Evolutionary conservation across 257 asterid species (phyloP).

Genomic region (Craterostigma plantagineum): DNA sequence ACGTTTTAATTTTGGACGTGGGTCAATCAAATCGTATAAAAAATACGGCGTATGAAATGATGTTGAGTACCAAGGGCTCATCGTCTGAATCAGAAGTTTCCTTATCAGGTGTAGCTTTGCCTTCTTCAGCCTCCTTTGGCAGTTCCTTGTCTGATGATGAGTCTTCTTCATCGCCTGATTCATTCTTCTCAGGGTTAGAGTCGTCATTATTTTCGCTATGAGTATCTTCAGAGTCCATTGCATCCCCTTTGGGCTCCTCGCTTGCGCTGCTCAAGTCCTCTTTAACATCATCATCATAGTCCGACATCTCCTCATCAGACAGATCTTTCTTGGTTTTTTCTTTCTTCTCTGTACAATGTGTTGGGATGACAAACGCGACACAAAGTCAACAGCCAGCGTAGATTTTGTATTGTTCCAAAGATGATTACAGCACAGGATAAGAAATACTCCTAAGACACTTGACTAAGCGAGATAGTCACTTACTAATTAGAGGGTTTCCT

Average conservation of each 20-base stretch:
- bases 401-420: constrained; percentile 1
- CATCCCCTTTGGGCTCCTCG: constrained; percentile 29
- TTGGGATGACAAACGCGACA: constrained; percentile 1
- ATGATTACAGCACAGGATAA: no score
- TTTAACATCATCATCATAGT: constrained; percentile 25
- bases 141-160: constrained; percentile 40
- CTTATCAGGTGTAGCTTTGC: constrained; percentile 16
- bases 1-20: no score
- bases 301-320: constrained; percentile 24
- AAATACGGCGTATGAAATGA: no score
- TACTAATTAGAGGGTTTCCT: constrained; percentile 12
- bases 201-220: constrained; percentile 19
- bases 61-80: constrained; percentile 59
- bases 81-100: constrained; percentile 33
- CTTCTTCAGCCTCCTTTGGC: constrained; percentile 23
- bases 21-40: no score
- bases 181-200: constrained; percentile 18
- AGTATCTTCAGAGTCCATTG: constrained; percentile 33
- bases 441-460: constrained; percentile 4
- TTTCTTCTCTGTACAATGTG: constrained; percentile 22
- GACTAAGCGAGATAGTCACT: constrained; percentile 32
- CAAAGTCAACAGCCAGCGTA: constrained; percentile 7
- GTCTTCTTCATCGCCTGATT: constrained; percentile 28
- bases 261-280: constrained; percentile 24
- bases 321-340: constrained; percentile 13